Conservation (phyloP, 1,284 basidiomycete species). For the Psilocybe mexicana region DNA sequence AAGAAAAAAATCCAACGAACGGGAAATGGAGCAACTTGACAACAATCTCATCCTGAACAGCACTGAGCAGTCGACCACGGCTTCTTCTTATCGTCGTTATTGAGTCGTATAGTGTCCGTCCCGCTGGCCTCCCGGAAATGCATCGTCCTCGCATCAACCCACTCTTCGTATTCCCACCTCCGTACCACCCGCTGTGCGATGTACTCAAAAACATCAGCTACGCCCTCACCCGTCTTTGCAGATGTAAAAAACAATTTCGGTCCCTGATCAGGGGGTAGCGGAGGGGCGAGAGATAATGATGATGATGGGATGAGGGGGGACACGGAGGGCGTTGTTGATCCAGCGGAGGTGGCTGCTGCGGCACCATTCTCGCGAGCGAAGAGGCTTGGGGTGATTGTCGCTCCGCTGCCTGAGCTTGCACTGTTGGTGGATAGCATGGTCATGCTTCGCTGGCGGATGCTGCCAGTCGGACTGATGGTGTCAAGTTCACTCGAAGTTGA, state of each 20-base stretch:
- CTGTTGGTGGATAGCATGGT: conserved; percentile 45
- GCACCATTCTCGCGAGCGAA: conserved; percentile 39
- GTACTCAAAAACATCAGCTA: conserved; percentile 68
- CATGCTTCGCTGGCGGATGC: conserved; percentile 34
- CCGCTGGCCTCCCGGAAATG: conserved; percentile 24
- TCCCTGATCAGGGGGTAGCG: conserved; percentile 44
- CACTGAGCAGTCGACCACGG: conserved; percentile 6
- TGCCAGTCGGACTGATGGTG: conserved; percentile 10
- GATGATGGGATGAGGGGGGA: conserved; percentile 13
- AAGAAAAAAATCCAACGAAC: background rate
- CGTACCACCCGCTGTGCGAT: conserved; percentile 58
- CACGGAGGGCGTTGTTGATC: conserved; percentile 5
- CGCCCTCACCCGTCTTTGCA: conserved; percentile 73
- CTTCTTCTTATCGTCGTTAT: conserved; percentile 3
- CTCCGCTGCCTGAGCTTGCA: conserved; percentile 48
- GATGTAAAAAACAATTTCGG: conserved; percentile 71
- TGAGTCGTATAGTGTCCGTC: conserved; percentile 21
- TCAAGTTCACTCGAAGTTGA: conserved; percentile 1
- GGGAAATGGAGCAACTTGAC: no score
- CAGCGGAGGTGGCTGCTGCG: conserved; percentile 5
- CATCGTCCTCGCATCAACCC: conserved; percentile 29
- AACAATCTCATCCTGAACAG: background rate
- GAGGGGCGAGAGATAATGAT: conserved; percentile 4
- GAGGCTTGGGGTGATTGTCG: conserved; percentile 63
- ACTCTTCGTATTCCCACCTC: conserved; percentile 65